Base-by-base conservation (phyloP, 2,329 filamentous ascomycete genomes). In the Fusarium phyllophilum region DNA sequence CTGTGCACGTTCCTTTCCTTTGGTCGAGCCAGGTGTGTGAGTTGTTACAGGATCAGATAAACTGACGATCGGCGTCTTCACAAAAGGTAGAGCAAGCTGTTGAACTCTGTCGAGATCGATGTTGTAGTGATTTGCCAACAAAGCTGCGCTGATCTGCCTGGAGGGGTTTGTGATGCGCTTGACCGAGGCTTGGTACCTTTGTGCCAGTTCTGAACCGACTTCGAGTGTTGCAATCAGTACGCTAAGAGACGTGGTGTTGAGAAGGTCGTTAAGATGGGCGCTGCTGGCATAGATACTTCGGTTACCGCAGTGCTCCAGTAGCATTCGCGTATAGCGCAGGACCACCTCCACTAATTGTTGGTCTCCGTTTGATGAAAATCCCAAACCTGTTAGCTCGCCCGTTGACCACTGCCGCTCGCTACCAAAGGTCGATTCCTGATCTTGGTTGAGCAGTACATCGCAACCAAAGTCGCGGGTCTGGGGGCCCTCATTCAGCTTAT, bases 271-370 rank as follows among this genome's bases (percentile, higher is more conserved):
- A 70, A 99, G 86, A 78, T 97, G 94, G 75, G 92, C 88, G 81
- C 96, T 98, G 85, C 96, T 99, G 69, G 93, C 94, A 82, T 98
- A 99, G 78, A 99, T 91, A 84, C 95, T 98, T 76, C 97, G 89
- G 80, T 99, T 99, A 68, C 96, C 96, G 83, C 96, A 99, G 81
- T 97, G 96, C 81, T 98, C 94, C 58, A 98, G 85, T 36, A 99
- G 87, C 82, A 97, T 89, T 70, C 92, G 90, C 29, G 95, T 97
- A 82, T 99, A 99, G 76, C 90, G 88, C 68, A 99, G 86, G 61
- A 98, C 88, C 36, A 90, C 87, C 81, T 97, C 92, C 63, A 98
- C 85, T 70, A 99, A 87, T 79, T 93, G 86, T 76, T 91, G 87
- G 82, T 99, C 96, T 75, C 93, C 95, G 78, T 97, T 93, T 61